Base-by-base conservation (phyloP, 2,329 filamentous ascomycete genomes). In the Verticillium albo-atrum region DNA sequence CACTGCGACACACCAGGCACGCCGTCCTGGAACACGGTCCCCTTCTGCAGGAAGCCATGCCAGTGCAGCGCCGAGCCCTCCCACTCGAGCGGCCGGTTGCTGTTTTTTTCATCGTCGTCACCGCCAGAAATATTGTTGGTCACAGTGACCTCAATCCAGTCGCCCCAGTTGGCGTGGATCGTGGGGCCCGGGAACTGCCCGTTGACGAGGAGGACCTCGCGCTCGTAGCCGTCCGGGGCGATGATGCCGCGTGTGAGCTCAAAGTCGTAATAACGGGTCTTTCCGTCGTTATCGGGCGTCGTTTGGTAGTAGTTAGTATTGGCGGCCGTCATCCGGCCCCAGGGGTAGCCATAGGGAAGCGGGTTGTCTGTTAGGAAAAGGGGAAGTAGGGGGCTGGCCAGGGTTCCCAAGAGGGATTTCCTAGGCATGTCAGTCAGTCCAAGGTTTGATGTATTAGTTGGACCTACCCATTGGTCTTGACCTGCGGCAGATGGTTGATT, bases 131-230 rank as follows among this genome's bases (percentile, higher is more conserved):
- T 79, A 10, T 82, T 76, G 68, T 90, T 90, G 72, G 83, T 77
- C 61, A 88, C 79, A 34, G 83, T 84, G 55, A 88, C 80, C 54
- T 86, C 72, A 35, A 77, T 70, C 50, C 61, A 66, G 62, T 79
- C 77, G 25, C 77, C 77, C 76, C 77, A 78, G 62, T 78, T 72
- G 56, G 72, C 77, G 61, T 82, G 79, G 58, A 92, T 84, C 15
- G 80, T 77, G 1, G 89, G 89, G 0, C 87, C 89, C 1, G 89
- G 89, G 61, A 84, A 88, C 51, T 84, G 80, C 9, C 82, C 83
- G 68, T 89, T 89, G 68, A 90, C 76, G 30, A 90, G 77, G 61
- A 92, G 79, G 4, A 78, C 79, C 4, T 74, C 63, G 60, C 71
- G 77, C 60, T 80, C 68, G 58, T 85, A 82, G 23, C 86, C 85